Evolutionary conservation across 306 rosid species (phyloP), one percentile per base, ranked within the genome.

Genomic region (Astragalus glycyphyllos): DNA sequence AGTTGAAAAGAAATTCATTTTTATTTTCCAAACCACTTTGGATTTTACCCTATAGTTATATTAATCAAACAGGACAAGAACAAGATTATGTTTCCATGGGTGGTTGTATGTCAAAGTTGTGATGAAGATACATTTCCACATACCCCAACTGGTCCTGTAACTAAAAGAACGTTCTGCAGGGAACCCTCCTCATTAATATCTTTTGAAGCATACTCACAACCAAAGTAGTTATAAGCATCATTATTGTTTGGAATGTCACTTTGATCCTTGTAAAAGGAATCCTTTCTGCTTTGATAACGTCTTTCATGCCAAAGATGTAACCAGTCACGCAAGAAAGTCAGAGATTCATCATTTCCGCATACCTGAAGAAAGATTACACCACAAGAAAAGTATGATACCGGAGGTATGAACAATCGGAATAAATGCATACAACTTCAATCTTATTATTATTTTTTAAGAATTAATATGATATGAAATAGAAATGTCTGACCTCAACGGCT

Each of bases 131-230:
- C 41, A 58, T 42, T 57, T 79, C 40, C 37, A 73, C 80, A 7
- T 83, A 94, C 98, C 88, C 98, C 97, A 56, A 71, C 68, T 68
- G 96, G 97, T 55, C 98, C 98, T 0, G 98, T 87, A 81, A 90
- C 74, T 67, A 90, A 74, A 66, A 94, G 95, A 79, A 90, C 88
- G 37, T 87, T 90, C 82, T 74, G 84, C 55, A 82, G 71, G 72
- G 66, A 63, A 47, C 61, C 86, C 71, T 79, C 83, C 70, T 79
- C 84, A 3, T 72, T 55, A 42, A 65, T 46, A 58, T 79, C 75
- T 49, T 87, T 86, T 53, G 73, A 72, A 71, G 74, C 88, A 81
- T 79, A 73, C 76, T 76, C 90, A 65, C 70, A 50, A 58, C 58
- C 84, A 72, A 90, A 66, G 73, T 77, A 78, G 64, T 53, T 53